Evolutionary conservation across 1,284 basidiomycete genomes (phyloP).

Genomic region (Moniliophthora roreri): DNA sequence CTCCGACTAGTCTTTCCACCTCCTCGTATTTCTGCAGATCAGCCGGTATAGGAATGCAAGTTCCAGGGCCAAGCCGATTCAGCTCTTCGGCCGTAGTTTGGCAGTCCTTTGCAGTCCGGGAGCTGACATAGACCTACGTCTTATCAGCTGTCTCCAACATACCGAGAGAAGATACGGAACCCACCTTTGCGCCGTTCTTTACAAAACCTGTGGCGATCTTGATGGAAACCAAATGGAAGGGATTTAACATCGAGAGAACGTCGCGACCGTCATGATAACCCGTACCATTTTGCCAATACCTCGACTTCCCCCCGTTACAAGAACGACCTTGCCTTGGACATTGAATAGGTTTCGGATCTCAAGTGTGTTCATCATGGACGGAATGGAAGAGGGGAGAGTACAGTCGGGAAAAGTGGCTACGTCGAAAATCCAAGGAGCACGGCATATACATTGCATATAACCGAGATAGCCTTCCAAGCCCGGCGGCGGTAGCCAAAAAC

Average conservation of each 20-base stretch:
- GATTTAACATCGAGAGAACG: too few relatives aligned
- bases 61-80: constrained; percentile 53
- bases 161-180: constrained; percentile 3
- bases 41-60: constrained; percentile 57
- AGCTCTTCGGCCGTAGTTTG: constrained; percentile 56
- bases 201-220: constrained; percentile 71
- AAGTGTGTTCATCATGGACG: constrained; percentile 36
- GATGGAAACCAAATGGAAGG: neutral
- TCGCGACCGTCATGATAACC: neutral
- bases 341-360: constrained; percentile 48
- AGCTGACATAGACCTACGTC: constrained; percentile 66
- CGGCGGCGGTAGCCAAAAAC: too few relatives aligned
- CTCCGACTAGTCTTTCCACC: constrained; percentile 52
- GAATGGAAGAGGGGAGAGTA: neutral
- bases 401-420: too few relatives aligned
- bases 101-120: constrained; percentile 59
- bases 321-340: constrained; percentile 60
- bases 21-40: constrained; percentile 62
- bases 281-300: constrained; percentile 71
- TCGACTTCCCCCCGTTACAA: constrained; percentile 73
- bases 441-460: too few relatives aligned
- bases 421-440: too few relatives aligned
- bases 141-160: constrained; percentile 15
- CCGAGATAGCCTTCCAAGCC: too few relatives aligned
- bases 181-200: constrained; percentile 61